A percentile compares a stretch with the other conserved stretches of the same genome.
phyloP scores from a whole-genome alignment of 1,284 basidiomycete genomes.

The Apiotrichum siamense region DNA sequence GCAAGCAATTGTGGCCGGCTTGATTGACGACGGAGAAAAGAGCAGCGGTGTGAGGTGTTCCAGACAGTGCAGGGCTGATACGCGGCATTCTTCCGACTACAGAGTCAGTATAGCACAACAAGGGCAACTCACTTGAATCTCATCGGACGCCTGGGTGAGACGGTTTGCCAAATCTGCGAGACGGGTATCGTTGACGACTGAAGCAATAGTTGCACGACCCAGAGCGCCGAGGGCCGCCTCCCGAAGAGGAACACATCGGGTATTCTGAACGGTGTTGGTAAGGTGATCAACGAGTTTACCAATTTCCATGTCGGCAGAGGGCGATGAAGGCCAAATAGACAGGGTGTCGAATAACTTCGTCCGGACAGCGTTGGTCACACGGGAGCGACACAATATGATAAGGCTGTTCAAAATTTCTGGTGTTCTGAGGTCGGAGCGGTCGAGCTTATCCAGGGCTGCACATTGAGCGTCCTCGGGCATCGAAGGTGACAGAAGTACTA shows the following conservation, averaged over 20 bases:
- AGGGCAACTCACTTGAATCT: slow-evolving; percentile 7
- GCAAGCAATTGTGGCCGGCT: not conserved
- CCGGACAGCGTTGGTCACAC: slow-evolving; percentile 9
- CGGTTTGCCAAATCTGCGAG: not conserved
- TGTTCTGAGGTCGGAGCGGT: not conserved
- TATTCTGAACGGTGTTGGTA: not conserved
- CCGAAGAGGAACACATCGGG: slow-evolving; percentile 29
- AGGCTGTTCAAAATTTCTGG: slow-evolving; percentile 2
- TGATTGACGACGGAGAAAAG: not conserved
- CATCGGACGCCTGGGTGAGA: slow-evolving; percentile 4
- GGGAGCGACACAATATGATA: not conserved
- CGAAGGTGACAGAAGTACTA: not conserved
- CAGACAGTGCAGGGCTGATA: slow-evolving; percentile 21
- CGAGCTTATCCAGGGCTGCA: slow-evolving; percentile 1
- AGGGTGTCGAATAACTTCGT: slow-evolving; percentile 7
- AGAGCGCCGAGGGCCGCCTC: slow-evolving; percentile 35
- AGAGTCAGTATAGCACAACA: not conserved
- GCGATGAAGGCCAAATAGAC: slow-evolving; percentile 1
- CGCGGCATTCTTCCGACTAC: slow-evolving; percentile 34
- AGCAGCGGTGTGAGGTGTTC: slow-evolving; percentile 15
- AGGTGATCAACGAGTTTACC: slow-evolving; percentile 1
- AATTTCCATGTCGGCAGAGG: not conserved
- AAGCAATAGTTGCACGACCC: slow-evolving; percentile 17
- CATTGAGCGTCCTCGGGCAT: slow-evolving; percentile 15
- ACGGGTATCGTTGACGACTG: not conserved